A percentile compares a stretch with the other conserved stretches of the same genome.
phyloP scores from a whole-genome alignment of 345 rosid species.

The Trapa incisa region DNA sequence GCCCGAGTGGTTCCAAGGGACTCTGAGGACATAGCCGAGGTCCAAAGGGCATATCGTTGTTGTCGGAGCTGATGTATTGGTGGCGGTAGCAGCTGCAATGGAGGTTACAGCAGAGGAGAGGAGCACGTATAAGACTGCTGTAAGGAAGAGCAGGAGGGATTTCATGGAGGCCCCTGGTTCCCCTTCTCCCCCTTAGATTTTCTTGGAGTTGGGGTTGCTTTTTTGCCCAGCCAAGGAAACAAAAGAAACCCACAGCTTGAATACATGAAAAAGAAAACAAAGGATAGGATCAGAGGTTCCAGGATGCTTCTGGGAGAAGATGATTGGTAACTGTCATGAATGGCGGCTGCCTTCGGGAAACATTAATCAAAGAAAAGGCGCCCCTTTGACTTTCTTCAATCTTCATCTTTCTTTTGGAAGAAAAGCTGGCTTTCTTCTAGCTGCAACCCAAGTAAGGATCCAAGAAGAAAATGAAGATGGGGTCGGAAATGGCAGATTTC shows the following conservation, averaged over 20 bases:
- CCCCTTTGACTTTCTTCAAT: not conserved
- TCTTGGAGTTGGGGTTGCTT: not conserved
- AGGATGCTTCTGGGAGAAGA: not conserved
- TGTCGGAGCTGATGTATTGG: slow-evolving; percentile 3
- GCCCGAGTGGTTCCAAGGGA: slow-evolving; percentile 58
- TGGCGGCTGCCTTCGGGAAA: not conserved
- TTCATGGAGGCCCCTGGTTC: not conserved
- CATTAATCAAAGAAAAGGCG: not conserved
- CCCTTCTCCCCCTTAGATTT: not conserved
- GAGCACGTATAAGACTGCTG: not conserved
- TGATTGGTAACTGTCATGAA: not conserved
- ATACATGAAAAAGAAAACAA: not conserved
- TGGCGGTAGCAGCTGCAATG: not conserved
- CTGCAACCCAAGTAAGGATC: no score
- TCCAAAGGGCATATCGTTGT: slow-evolving; percentile 43
- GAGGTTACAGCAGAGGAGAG: not conserved
- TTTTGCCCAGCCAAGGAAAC: not conserved
- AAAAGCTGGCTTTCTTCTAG: no score
- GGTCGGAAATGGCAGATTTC: no score
- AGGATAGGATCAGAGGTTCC: not conserved
- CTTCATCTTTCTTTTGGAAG: no score
- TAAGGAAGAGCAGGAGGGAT: slow-evolving; percentile 1
- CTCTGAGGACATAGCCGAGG: slow-evolving; percentile 37
- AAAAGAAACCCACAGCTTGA: not conserved
- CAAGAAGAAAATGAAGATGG: no score